Evolutionary conservation across 108 stramenopile species (phyloP), one percentile per base, ranked within the genome.

Genomic region (Licmophora abbreviata): DNA sequence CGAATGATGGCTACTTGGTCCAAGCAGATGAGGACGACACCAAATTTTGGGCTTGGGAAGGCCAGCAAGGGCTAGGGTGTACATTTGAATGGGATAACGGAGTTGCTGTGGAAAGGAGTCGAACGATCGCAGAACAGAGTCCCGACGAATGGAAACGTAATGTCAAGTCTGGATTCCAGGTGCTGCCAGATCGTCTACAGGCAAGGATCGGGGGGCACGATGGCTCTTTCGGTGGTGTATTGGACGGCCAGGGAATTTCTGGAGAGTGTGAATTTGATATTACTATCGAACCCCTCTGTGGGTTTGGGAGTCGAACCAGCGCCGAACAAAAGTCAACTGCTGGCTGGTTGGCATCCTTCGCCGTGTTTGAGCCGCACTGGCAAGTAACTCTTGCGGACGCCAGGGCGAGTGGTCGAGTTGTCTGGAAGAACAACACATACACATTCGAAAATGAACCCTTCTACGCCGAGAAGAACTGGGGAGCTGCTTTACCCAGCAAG

Each of bases 381-480:
- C 91, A 93, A 69, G 81, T 93, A 2, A 86, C 85, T 4, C 58
- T 88, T 68, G 78, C 82, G 1, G 74, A 86, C 71, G 91, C 74
- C 26, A 54, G 77, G 17, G 91, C 87, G 11, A 60, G 75, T 17
- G 88, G 87, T 34, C 57, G 29, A 4, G 37, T 84, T n/a, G 63
- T 44, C 22, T 85, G 84, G 86, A 82, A 89, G 33, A 73, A 74
- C 20, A 69, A 66, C 1, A 28, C 43, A 18, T 83, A 85, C 52
- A 54, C 71, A 29, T 87, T 93, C 68, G 23, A 58, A 12, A 57
- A 87, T 64, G 82, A 75, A 32, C 84, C 84, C 7, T 88, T 93
- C 56, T 93, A 93, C 59, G 87, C 83, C 20, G 92, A 93, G 42
- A 89, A 93, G 71, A 93, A 93, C 69, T 93, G 87, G 87, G 92